These are phyloP conservation scores for Macroventuria anomochaeta DNA, from an alignment of 2,329 filamentous ascomycete genomes.

Conservation along the genomic window DNA sequence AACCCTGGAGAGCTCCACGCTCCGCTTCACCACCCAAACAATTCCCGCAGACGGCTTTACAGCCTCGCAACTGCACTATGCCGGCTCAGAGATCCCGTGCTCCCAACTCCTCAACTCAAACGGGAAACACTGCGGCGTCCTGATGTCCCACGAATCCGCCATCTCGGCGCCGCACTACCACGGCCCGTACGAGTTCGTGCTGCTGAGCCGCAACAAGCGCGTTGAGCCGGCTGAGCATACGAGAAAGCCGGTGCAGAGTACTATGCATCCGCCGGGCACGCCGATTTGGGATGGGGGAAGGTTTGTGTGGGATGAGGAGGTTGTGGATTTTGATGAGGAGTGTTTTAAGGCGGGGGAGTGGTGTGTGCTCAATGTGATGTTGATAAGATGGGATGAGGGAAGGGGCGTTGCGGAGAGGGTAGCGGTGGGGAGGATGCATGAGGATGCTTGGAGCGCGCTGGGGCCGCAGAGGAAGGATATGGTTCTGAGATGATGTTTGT, in stretches of 20 bases:
- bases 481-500: constrained; percentile 32
- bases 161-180: constrained; percentile 27
- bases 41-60: constrained; percentile 37
- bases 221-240: constrained; percentile 24
- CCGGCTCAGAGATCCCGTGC: constrained; percentile 30
- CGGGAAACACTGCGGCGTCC: constrained; percentile 36
- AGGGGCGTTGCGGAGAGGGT: constrained; percentile 32
- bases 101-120: constrained; percentile 34
- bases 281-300: constrained; percentile 40
- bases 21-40: constrained; percentile 36
- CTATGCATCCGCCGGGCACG: constrained; percentile 41
- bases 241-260: constrained; percentile 20
- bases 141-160: constrained; percentile 38
- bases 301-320: constrained; percentile 39
- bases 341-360: constrained; percentile 33
- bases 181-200: constrained; percentile 37
- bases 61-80: constrained; percentile 33
- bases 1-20: constrained; percentile 26
- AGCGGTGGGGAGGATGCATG: constrained; percentile 42
- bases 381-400: constrained; percentile 39
- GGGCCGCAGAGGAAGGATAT: constrained; percentile 33
- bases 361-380: constrained; percentile 45
- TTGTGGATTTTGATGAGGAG: constrained; percentile 36
- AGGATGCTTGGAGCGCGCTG: constrained; percentile 36
- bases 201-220: constrained; percentile 38